These are phyloP conservation scores for Jasminum sambac DNA, from an alignment of 257 asterid species.

Conservation along the genomic window DNA sequence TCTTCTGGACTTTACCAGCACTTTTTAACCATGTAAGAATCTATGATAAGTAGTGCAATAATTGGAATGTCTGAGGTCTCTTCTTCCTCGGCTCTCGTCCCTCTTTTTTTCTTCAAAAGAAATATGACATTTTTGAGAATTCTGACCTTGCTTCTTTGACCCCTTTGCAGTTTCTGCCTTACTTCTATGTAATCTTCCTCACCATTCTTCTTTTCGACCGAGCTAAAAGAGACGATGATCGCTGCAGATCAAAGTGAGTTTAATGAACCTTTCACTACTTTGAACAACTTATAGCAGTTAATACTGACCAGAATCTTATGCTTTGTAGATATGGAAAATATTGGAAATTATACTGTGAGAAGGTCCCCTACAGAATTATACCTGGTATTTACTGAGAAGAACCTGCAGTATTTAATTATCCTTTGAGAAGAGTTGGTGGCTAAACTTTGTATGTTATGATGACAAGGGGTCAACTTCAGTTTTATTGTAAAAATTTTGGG, in stretches of 20 bases:
- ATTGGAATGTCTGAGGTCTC: not conserved
- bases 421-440: not conserved
- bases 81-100: not conserved
- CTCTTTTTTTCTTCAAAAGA: not conserved
- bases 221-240: constrained; percentile 88
- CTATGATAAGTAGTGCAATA: not conserved
- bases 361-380: constrained; percentile 69
- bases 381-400: constrained; percentile 76
- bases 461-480: not conserved
- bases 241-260: constrained; percentile 91
- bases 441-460: not conserved
- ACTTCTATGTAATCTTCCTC: constrained; percentile 81
- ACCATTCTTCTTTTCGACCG: constrained; percentile 91
- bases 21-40: constrained; percentile 83
- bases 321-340: constrained; percentile 82
- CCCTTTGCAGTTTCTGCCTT: constrained; percentile 77
- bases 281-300: not conserved
- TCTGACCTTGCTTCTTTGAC: not conserved
- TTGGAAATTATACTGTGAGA: constrained; percentile 90
- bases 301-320: constrained; percentile 7
- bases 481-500: not conserved
- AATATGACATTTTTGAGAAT: not conserved
- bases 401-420: not conserved
- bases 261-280: not conserved
- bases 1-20: constrained; percentile 96